phyloP scores from a whole-genome alignment of 192 early-diverging fungal species.

The Rhizophagus sp. region DNA sequence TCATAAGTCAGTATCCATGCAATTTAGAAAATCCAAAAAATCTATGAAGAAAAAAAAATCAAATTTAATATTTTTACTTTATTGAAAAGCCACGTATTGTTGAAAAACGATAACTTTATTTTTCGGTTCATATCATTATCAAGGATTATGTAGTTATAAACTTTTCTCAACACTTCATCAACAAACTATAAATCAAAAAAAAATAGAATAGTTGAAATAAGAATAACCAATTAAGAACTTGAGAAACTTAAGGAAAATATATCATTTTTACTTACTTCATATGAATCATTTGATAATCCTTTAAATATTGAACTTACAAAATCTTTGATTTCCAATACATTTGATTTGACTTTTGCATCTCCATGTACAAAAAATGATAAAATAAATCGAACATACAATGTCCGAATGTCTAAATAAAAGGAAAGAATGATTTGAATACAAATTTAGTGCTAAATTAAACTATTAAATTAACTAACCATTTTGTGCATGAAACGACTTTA shows the following conservation, averaged over 20 bases:
- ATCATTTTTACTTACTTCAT: constrained; percentile 47
- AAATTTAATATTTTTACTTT: constrained; percentile 38
- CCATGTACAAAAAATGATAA: constrained; percentile 76
- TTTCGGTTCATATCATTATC: constrained; percentile 60
- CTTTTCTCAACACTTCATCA: constrained; percentile 54
- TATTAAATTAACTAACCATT: constrained; percentile 3
- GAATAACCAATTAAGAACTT: not conserved
- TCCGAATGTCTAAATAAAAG: constrained; percentile 58
- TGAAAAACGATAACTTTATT: constrained; percentile 70
- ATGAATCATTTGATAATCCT: constrained; percentile 65
- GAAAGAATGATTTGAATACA: not conserved
- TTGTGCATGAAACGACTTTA: not conserved
- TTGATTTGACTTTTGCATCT: constrained; percentile 67
- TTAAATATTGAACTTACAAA: constrained; percentile 67
- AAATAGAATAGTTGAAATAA: not conserved
- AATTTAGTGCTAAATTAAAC: not conserved
- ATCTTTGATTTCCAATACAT: constrained; percentile 73
- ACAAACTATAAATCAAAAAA: constrained; percentile 38
- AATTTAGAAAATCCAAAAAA: not conserved
- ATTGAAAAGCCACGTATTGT: constrained; percentile 62
- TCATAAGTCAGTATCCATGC: not conserved
- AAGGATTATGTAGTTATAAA: constrained; percentile 64
- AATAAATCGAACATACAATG: constrained; percentile 72
- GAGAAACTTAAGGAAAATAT: not conserved
- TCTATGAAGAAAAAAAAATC: not conserved